Evolutionary conservation across 768 basidiomycete species (phyloP), one percentile per base, ranked within the genome.

Genomic region (Boletus rex-veris): DNA sequence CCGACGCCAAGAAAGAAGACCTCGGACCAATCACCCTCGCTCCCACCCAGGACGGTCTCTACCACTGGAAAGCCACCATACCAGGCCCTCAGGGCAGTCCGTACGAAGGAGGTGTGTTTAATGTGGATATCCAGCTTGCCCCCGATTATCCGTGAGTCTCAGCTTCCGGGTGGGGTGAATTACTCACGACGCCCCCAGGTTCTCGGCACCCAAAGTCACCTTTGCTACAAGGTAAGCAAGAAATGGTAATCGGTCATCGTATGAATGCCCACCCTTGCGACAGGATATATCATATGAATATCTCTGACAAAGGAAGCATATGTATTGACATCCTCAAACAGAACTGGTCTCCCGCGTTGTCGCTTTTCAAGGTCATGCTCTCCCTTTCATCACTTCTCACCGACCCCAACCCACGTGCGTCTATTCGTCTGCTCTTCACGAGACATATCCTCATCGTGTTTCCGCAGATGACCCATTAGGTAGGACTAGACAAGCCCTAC

Each of bases 301-400:
- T 90, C 42, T 86, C 85, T 47, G 88, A 90, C 53, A 79, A 80
- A 48, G 90, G 88, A 40, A 79, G 77, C 59, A 86, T 92, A 49
- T 92, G 90, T 64, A 89, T 93, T 60, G 90, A 97, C 72, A 92
- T 96, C 47, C 80, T 98, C 54, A 97, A 98, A 74, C 80, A 84
- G 64, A 89, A 91, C 63, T 98, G 94, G 94, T 94, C 91, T 1
- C 94, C 94, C 7, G 94, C 94, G 3, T 72, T 98, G 19, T 95
- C 92, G 3, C 76, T 98, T 45, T 94, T 90, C 78, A 97, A 98
- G 75, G 90, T 96, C 64, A 86, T 98, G 71, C 82, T 98, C 18
- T 95, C 92, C 26, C 80, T 98, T 5, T 95, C 92, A 0, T 95
- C 92, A 0, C 81, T 98, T 11, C 77, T 98, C 46, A 94, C 92